A percentile compares a stretch with the other conserved stretches of the same genome.
Conservation (phyloP, 371 early-diverging fungal genomes). For the Batkoa obscura region DNA sequence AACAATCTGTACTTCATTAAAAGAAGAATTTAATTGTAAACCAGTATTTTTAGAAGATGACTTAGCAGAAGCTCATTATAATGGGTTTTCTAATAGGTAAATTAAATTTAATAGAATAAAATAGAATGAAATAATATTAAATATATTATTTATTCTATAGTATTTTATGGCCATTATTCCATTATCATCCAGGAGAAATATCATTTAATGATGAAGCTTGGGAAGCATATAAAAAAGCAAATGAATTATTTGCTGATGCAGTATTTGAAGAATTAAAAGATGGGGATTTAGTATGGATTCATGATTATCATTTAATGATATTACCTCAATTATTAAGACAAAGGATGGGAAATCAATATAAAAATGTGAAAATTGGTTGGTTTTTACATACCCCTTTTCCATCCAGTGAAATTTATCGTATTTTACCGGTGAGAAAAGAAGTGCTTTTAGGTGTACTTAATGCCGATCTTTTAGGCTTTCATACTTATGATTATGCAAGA, state of each 20-base stretch:
- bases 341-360: slow-evolving; percentile 15
- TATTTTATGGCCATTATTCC: slow-evolving; percentile 97
- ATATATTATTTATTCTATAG: no score
- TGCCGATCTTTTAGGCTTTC: slow-evolving; percentile 93
- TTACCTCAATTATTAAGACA: slow-evolving; percentile 74
- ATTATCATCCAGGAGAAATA: slow-evolving; percentile 96
- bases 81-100: slow-evolving; percentile 99
- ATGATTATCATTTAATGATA: slow-evolving; percentile 98
- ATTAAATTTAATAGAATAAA: no score
- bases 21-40: slow-evolving; percentile 67
- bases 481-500: slow-evolving; percentile 97
- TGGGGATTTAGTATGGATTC: slow-evolving; percentile 97
- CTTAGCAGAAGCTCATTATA: slow-evolving; percentile 95
- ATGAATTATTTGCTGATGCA: slow-evolving; percentile 75
- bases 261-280: slow-evolving; percentile 62
- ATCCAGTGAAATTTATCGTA: slow-evolving; percentile 65
- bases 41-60: slow-evolving; percentile 95
- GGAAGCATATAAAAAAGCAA: slow-evolving; percentile 91
- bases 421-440: slow-evolving; percentile 78
- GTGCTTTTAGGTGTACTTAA: slow-evolving; percentile 80
- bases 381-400: slow-evolving; percentile 99
- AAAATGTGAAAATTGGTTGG: slow-evolving; percentile 87
- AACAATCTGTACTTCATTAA: slow-evolving; percentile 43
- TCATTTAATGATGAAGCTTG: slow-evolving; percentile 81
- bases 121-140: no score